Percentiles rank a stretch among this genome's conserved stretches.
phyloP scores from a whole-genome alignment of 2,329 filamentous ascomycete species.

The Trichoderma sp. region DNA sequence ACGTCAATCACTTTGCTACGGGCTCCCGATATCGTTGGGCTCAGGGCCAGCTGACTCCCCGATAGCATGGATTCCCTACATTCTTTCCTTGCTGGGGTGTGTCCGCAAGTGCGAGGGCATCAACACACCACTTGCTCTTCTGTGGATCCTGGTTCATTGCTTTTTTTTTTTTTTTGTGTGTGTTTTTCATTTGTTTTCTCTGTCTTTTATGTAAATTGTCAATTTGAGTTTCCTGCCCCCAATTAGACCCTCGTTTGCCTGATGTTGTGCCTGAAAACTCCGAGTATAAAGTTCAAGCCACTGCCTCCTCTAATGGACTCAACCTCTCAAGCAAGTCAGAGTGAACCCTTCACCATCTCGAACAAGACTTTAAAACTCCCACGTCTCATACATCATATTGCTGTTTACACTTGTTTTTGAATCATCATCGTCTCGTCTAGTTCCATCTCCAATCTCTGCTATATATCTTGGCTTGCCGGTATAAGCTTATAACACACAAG shows the following conservation, averaged over 20 bases:
- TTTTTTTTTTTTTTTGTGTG: too few relatives aligned
- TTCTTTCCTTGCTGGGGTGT: not conserved
- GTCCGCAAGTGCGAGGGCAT: not conserved
- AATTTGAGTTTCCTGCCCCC: not conserved
- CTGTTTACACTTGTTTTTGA: not conserved
- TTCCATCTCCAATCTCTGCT: not conserved
- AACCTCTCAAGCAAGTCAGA: not conserved
- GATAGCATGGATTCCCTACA: slow-evolving; percentile 21
- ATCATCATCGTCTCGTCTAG: not conserved
- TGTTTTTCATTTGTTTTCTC: not conserved
- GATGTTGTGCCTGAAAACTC: not conserved
- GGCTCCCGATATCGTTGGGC: slow-evolving; percentile 16
- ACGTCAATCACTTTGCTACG: slow-evolving; percentile 27
- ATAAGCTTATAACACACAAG: not conserved
- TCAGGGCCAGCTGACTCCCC: slow-evolving; percentile 20
- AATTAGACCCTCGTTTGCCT: not conserved
- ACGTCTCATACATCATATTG: not conserved
- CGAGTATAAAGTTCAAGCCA: slow-evolving; percentile 21
- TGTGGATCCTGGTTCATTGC: not conserved
- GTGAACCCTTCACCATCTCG: not conserved
- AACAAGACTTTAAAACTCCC: not conserved
- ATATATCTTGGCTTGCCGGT: not conserved
- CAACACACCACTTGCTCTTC: not conserved
- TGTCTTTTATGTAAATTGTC: not conserved
- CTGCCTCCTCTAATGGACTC: not conserved